Base-by-base conservation (phyloP, 805 yeast genomes). In the Ogataea minuta region DNA sequence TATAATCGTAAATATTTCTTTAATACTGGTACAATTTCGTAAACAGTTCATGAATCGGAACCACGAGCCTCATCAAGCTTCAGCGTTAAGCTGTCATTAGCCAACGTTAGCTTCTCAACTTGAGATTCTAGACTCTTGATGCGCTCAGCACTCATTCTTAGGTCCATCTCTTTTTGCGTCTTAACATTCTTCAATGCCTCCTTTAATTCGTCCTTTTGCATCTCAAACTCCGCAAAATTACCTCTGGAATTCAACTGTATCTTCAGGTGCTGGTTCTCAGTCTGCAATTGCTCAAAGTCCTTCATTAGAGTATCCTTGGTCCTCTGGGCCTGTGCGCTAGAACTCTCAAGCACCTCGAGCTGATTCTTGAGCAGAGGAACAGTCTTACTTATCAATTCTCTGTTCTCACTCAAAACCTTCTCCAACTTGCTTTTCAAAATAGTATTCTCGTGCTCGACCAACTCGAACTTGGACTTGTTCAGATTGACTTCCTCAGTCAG, bases 401-500 rank as follows among this genome's bases (percentile, higher is more conserved):
- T 61, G 40, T 72, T 71, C 28, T 70, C 72, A 28, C 52, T 54
- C 28, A 62, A 53, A 17, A 74, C 46, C 27, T 63, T 66, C 28
- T 68, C 66, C 40, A 74, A 53, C 41, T 70, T 67, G 9, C 59
- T 59, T 35, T 64, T 52, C 25, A 77, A 47, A 13, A 59, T 63
- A 3, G 60, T 56, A 23, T 67, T 65, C 37, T 69, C 69, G 13
- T 43, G 38, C 30, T 58, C 54, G 13, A 66, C 52, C 25, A 70
- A 65, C 4, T 66, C 69, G 14, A 77, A 54, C 40, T 70, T 74
- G 4, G 76, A 72, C 40, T 67, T 65, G 23, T 71, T 62, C 41
- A 75, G 72, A 31, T 67, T 67, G 3, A 76, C 59, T 36, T 60
- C 34, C 36, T 78, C 80, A 23, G 74, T 75, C 46, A 76, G 72